Base-by-base conservation (phyloP, 1,139 yeast genomes). In the Blastobotrys aristatus region DNA sequence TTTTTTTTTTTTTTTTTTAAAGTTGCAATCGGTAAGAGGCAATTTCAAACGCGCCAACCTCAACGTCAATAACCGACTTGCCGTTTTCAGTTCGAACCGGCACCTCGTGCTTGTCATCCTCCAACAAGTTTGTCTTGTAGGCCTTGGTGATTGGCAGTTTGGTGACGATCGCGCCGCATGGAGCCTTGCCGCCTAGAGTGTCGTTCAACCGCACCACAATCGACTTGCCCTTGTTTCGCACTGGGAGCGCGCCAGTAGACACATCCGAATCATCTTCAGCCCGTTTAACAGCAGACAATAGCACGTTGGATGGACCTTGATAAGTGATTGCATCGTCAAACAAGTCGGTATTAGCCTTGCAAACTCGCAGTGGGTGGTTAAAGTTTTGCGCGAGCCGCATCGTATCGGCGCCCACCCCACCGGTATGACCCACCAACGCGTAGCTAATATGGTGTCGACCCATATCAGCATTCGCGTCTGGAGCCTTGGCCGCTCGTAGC, bases 391-490 rank as follows among this genome's bases (percentile, higher is more conserved):
- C 96, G 43, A 82, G 75, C 53, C 77, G 77, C 16, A 90, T 90
- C 1, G 89, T 82, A 38, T 79, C 77, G 1, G 75, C 63, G 22
- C 77, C 74, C 50, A 92, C 69, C 0, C 76, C 65, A 4, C 95
- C 95, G 7, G 62, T 57, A 63, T 92, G 97, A 2, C 97, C 96
- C 50, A 78, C 76, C 45, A 92, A 68, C 0, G 95, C 96, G 66
- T 88, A 92, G 55, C 81, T 81, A 67, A 92, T 84, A 50, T 73
- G 72, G 64, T 92, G 97, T 21, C 74, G 68, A 4, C 97, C 97
- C 87, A 92, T 88, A 64, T 92, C 97, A 6, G 97, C 97, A 60
- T 79, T 73, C 31, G 82, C 88, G 70, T 89, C 97, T 0, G 97
- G 97, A 14, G 89, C 87, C 67, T 89, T 89, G 38, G 97, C 86